Evolutionary conservation across 1,139 yeast species (phyloP), one percentile per base, ranked within the genome.

Genomic region (Casaregolazyma lundiana): DNA sequence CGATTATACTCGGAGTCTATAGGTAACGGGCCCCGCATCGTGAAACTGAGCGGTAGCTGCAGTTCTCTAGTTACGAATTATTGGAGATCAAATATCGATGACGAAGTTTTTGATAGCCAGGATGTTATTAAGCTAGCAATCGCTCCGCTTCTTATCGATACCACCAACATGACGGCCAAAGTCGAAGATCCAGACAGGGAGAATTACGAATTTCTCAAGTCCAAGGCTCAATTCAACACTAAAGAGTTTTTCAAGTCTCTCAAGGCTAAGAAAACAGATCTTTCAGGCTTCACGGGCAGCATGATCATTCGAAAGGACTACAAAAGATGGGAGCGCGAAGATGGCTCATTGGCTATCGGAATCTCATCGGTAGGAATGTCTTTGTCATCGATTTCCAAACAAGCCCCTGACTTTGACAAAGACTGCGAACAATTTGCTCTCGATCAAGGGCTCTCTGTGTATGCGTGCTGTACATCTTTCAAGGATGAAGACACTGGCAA

Each of bases 231-330:
- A 18, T 40, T 48, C 11, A 51, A 62, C 30, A 43, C 51, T 7
- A 53, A 54, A 2, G 35, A 38, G 2, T 71, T 67, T 53, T 77
- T 68, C 60, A 61, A 66, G 9, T 61, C 63, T 5, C 64, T 86
- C 44, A 76, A 75, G 50, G 54, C 58, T 3, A 79, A 81, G 9
- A 88, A 87, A 63, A 75, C 76, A 50, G 81, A 87, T 58, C 69
- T 88, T 42, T 61, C 64, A 2, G 88, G 87, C 0, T 70, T 89
- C 43, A 59, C 76, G 1, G 66, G 80, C 9, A 59, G 61, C 4
- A 95, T 87, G 45, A 64, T 90, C 13, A 69, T 90, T 41, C 70
- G 82, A 39, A 89, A 88, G 63, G 98, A 90, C 62, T 90, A 85
- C 65, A 90, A 90, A 60, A 82, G 80, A 57, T 89, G 84, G 69